Evolutionary conservation across 208 protist species (phyloP).

Genomic region (Wallacemonas sp.): DNA sequence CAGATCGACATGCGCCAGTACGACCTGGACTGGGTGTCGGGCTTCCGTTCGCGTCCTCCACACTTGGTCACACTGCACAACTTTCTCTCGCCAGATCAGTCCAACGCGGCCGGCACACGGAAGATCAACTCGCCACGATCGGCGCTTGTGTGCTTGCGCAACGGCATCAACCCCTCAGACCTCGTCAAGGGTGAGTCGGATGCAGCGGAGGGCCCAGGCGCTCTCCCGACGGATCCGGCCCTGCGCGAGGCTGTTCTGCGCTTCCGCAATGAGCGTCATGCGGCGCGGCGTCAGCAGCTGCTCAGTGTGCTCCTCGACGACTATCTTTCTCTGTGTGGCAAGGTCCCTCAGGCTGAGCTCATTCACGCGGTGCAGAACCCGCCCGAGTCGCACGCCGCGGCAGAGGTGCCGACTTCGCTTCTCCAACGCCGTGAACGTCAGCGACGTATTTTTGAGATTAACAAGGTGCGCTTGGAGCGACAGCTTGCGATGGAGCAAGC

Average conservation of each 20-base stretch:
- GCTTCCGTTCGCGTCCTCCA: conserved; percentile 29
- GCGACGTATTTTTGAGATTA: conserved; percentile 50
- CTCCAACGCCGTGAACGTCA: conserved; percentile 51
- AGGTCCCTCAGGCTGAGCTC: conserved; percentile 44
- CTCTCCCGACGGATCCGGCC: conserved; percentile 19
- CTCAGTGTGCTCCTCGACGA: conserved; percentile 36
- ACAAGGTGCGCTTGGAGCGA: conserved; percentile 48
- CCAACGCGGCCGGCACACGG: conserved; percentile 1
- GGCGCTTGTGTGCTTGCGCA: conserved; percentile 66
- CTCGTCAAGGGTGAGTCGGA: conserved; percentile 21
- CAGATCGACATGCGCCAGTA: conserved; percentile 51
- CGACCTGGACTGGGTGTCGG: conserved; percentile 71
- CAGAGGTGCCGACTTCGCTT: conserved; percentile 44
- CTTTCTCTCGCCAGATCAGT: conserved; percentile 7
- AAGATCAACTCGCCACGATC: conserved; percentile 84
- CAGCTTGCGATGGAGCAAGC: conserved; percentile 52
- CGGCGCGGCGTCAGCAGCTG: conserved; percentile 27
- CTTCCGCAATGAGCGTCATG: conserved; percentile 38
- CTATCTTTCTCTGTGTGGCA: conserved; percentile 53
- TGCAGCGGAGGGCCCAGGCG: conserved; percentile 14
- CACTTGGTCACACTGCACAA: conserved; percentile 35
- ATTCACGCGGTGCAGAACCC: conserved; percentile 35
- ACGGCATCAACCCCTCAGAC: conserved; percentile 60
- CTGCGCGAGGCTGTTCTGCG: conserved; percentile 36
- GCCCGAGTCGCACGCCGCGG: conserved; percentile 2